Base-by-base conservation (phyloP, 169 alveolate genomes). In the Plasmodium ovale region DNA sequence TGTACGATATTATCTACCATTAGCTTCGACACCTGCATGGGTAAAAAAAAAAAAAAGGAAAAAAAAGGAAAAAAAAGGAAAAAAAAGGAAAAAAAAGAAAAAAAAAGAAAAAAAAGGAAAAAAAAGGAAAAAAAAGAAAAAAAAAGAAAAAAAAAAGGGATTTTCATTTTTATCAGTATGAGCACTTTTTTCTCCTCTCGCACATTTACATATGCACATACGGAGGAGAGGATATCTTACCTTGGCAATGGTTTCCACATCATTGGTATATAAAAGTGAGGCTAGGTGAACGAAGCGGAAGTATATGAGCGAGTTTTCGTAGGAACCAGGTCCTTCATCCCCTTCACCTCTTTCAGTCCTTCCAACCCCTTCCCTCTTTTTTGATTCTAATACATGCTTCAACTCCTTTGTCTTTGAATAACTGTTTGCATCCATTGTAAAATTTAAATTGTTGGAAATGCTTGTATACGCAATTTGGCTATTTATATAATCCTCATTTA, bases 321-420 rank as follows among this genome's bases (percentile, higher is more conserved):
- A 82, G 12, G 64, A 9, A 31, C 67, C 67, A 49, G 71, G 33
- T 3, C 84, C 90, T 39, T 82, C 72, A 29, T 39, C 53, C 47
- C 67, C 67, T 42, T 82, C 90, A 67, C 53, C 67, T n/a, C n/a
- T n/a, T n/a, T n/a, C 67, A 49, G 71, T 31, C 1, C 84, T 85
- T 39, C 67, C 72, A 29, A 56, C 53, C 47, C 67, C 67, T 42
- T 82, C 90, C 51, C 53, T 82, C 27, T 65, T 65, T 7, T 82
- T 82, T 14, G 84, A 67, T 37, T 82, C 90, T 53, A 82, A 33
- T 49, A 82, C 54, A 23, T 82, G 70, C 7, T 35, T 51, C 3
- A 82, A 5, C 67, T 82, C 90, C 16, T 82, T 82, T 1, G 74
- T 53, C 44, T 71, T 82, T 1, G 90, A 67, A 42, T 82, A 82